Evolutionary conservation across 176 grass and related monocot species (phyloP).

Genomic region (Musa troglodytarum): DNA sequence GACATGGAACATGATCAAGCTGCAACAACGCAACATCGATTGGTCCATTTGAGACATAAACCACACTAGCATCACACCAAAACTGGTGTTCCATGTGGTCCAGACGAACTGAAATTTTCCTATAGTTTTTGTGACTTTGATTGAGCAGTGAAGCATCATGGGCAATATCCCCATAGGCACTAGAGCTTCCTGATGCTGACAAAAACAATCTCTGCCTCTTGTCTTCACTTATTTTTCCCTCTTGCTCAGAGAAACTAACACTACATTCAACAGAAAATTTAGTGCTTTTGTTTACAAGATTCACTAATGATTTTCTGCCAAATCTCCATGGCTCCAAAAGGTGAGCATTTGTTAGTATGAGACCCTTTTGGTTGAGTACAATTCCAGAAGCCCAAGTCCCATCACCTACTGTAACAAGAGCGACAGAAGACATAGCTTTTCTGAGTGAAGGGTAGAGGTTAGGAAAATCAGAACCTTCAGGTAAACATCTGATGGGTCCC

Average conservation of each 20-base stretch:
- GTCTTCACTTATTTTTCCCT: background rate
- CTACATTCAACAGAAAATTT: slow-evolving; percentile 20
- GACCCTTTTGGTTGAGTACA: slow-evolving; percentile 65
- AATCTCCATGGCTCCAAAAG: slow-evolving; percentile 97
- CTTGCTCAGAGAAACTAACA: background rate
- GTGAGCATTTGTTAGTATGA: slow-evolving; percentile 93
- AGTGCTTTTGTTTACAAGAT: slow-evolving; percentile 36
- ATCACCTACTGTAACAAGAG: slow-evolving; percentile 71
- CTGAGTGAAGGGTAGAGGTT: slow-evolving; percentile 20
- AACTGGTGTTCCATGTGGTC: slow-evolving; percentile 41
- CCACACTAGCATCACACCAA: slow-evolving; percentile 63
- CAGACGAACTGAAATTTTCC: slow-evolving; percentile 62
- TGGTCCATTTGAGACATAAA: slow-evolving; percentile 80
- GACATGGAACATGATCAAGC: slow-evolving; percentile 47
- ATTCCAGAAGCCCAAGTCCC: slow-evolving; percentile 92
- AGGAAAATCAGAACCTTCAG: slow-evolving; percentile 14
- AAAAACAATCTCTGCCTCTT: slow-evolving; percentile 21
- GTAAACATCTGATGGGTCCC: slow-evolving; percentile 21
- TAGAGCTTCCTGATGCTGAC: slow-evolving; percentile 24
- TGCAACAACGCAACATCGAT: slow-evolving; percentile 79
- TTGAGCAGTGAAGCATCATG: slow-evolving; percentile 36
- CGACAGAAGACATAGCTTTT: slow-evolving; percentile 63
- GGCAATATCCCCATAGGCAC: slow-evolving; percentile 28
- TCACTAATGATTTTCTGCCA: slow-evolving; percentile 53
- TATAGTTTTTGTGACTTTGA: slow-evolving; percentile 45